These are phyloP conservation scores for Glonium stellatum DNA, from an alignment of 495 filamentous ascomycete species.

Conservation along the genomic window DNA sequence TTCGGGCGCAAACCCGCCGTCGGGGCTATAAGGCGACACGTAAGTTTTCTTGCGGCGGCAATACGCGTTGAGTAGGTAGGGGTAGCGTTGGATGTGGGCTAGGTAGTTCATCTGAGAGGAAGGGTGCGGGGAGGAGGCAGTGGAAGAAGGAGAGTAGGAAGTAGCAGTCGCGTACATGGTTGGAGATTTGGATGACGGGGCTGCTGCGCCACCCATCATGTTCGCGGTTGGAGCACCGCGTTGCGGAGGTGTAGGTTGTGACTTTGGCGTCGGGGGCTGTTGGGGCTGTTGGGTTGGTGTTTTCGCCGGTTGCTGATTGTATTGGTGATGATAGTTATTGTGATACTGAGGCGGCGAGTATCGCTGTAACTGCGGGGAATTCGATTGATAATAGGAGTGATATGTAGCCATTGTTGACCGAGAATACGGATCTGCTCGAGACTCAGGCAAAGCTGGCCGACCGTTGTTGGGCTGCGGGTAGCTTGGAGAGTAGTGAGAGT, in stretches of 20 bases:
- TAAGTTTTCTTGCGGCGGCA: slow-evolving; percentile 32
- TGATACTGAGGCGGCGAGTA: slow-evolving; percentile 9
- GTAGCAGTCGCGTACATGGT: slow-evolving; percentile 20
- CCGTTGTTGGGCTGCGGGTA: slow-evolving; percentile 4
- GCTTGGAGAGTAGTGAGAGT: slow-evolving; percentile 6
- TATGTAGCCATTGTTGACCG: slow-evolving; percentile 9
- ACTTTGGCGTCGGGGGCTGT: not conserved
- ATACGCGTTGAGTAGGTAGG: slow-evolving; percentile 36
- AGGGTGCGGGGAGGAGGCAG: slow-evolving; percentile 14
- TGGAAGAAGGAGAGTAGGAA: slow-evolving; percentile 14
- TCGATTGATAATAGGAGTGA: slow-evolving; percentile 19
- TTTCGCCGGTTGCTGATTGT: slow-evolving; percentile 8
- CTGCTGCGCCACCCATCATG: slow-evolving; percentile 18
- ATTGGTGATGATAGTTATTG: slow-evolving; percentile 12
- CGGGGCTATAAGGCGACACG: slow-evolving; percentile 31
- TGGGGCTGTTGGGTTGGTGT: slow-evolving; percentile 12
- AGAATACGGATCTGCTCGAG: slow-evolving; percentile 8
- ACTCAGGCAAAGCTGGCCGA: slow-evolving; percentile 3
- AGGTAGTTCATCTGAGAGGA: slow-evolving; percentile 29
- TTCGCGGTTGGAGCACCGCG: slow-evolving; percentile 20
- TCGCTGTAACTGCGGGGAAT: not conserved
- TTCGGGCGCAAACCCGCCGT: slow-evolving; percentile 30
- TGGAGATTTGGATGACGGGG: slow-evolving; percentile 19
- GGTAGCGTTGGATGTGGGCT: slow-evolving; percentile 34
- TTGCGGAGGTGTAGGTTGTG: slow-evolving; percentile 1